Evolutionary conservation across 495 filamentous ascomycete genomes (phyloP).

Genomic region (Neurospora sp.): DNA sequence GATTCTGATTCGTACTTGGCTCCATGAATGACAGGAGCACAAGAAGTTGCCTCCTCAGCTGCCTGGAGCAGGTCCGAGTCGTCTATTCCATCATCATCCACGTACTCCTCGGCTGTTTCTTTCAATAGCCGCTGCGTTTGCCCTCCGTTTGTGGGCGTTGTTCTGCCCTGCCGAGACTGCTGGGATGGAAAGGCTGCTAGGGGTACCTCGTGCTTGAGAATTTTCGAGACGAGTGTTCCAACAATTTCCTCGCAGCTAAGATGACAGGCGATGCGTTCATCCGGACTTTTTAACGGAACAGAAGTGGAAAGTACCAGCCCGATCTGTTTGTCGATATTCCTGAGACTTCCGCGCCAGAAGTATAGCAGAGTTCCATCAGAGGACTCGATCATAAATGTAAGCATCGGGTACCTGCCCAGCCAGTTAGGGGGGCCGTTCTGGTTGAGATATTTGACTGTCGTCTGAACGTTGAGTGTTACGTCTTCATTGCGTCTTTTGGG

Average conservation of each 20-base stretch:
- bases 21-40: not conserved
- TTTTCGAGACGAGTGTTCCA: constrained; percentile 58
- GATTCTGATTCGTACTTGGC: not conserved
- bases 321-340: constrained; percentile 45
- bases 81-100: constrained; percentile 13
- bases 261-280: constrained; percentile 58
- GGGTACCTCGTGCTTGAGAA: constrained; percentile 53
- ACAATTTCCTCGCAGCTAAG: constrained; percentile 86
- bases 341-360: constrained; percentile 67
- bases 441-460: constrained; percentile 66
- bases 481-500: constrained; percentile 11
- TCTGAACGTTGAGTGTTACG: constrained; percentile 52
- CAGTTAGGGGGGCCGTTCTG: constrained; percentile 50
- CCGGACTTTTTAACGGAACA: constrained; percentile 42
- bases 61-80: constrained; percentile 17
- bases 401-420: constrained; percentile 48
- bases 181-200: constrained; percentile 39
- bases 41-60: constrained; percentile 5
- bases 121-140: not conserved
- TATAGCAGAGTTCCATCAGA: constrained; percentile 65
- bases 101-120: constrained; percentile 1
- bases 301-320: constrained; percentile 52
- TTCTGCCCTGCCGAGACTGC: not conserved
- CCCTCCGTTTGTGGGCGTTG: not conserved
- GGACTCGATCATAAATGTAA: constrained; percentile 68